Evolutionary conservation across 2,329 filamentous ascomycete genomes (phyloP).

Genomic region (Aspergillus fischeri): DNA sequence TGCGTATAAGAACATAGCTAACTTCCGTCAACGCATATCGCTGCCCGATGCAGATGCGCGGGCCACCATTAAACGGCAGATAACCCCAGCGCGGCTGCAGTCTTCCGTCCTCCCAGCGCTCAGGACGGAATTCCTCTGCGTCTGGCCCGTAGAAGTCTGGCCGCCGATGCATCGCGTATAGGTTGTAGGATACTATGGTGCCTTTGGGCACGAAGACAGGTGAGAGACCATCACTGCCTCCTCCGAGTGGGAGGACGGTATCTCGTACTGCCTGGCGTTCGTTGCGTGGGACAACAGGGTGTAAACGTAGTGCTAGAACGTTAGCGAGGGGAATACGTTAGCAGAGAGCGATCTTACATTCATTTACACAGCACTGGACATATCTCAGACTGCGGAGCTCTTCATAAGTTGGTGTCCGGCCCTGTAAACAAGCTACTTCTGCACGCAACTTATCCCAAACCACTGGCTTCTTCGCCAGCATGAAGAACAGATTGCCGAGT

Average conservation of each 20-base stretch:
- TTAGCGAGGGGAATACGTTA: not conserved
- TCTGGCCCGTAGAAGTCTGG: no score
- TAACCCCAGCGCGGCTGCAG: constrained; percentile 30
- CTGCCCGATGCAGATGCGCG: constrained; percentile 25
- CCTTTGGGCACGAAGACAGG: no score
- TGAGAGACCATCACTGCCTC: no score
- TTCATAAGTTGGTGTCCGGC: constrained; percentile 3
- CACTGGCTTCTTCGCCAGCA: constrained; percentile 25
- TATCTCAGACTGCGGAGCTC: constrained; percentile 5
- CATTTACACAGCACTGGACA: constrained; percentile 5
- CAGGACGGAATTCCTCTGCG: not conserved
- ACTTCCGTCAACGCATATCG: constrained; percentile 7
- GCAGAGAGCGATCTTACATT: not conserved
- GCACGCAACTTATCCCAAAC: constrained; percentile 20
- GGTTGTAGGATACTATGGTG: no score
- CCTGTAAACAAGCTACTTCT: constrained; percentile 12
- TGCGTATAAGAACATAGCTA: constrained; percentile 1
- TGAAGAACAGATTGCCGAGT: constrained; percentile 30
- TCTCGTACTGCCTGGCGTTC: no score
- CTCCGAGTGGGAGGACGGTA: no score
- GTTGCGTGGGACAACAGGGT: no score
- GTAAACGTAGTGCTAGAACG: not conserved
- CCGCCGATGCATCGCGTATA: no score
- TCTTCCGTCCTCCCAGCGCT: constrained; percentile 16
- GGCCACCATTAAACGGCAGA: constrained; percentile 28